These are phyloP conservation scores for Dactylellina cionopaga DNA, from an alignment of 2,329 filamentous ascomycete genomes.

Conservation along the genomic window DNA sequence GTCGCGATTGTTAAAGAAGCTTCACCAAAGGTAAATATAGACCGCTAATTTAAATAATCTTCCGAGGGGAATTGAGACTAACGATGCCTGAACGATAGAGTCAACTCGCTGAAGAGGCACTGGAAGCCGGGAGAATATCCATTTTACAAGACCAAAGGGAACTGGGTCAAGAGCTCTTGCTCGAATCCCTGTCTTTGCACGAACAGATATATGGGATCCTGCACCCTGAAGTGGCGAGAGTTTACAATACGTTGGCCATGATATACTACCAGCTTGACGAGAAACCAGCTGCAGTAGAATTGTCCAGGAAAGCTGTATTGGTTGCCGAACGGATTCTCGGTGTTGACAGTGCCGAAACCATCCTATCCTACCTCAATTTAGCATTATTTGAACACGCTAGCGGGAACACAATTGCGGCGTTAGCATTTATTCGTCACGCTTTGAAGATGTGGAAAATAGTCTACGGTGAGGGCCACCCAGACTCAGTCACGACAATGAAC, in stretches of 20 bases:
- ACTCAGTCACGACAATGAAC: slow-evolving; percentile 98
- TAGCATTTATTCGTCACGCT: slow-evolving; percentile 89
- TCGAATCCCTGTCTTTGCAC: slow-evolving; percentile 95
- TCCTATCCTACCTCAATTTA: slow-evolving; percentile 94
- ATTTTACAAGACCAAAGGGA: slow-evolving; percentile 94
- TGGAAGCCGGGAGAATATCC: slow-evolving; percentile 96
- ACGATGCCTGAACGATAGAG: slow-evolving; percentile 63
- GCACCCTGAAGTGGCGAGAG: slow-evolving; percentile 92
- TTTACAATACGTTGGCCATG: slow-evolving; percentile 95
- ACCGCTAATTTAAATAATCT: neutral
- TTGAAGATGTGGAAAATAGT: slow-evolving; percentile 97
- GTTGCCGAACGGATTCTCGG: slow-evolving; percentile 94
- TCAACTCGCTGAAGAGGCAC: slow-evolving; percentile 88
- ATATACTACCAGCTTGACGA: slow-evolving; percentile 98
- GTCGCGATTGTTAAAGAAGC: slow-evolving; percentile 97
- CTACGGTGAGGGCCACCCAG: slow-evolving; percentile 90
- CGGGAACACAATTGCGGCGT: slow-evolving; percentile 87
- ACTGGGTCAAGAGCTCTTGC: slow-evolving; percentile 89
- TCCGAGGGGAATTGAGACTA: neutral
- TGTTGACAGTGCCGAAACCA: slow-evolving; percentile 90
- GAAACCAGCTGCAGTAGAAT: slow-evolving; percentile 92
- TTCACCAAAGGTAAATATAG: slow-evolving; percentile 70
- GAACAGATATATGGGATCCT: slow-evolving; percentile 99
- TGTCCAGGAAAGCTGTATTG: slow-evolving; percentile 95
- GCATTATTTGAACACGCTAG: slow-evolving; percentile 92